Conservation (phyloP, 2,329 filamentous ascomycete genomes). For the Corynespora cassiicola region DNA sequence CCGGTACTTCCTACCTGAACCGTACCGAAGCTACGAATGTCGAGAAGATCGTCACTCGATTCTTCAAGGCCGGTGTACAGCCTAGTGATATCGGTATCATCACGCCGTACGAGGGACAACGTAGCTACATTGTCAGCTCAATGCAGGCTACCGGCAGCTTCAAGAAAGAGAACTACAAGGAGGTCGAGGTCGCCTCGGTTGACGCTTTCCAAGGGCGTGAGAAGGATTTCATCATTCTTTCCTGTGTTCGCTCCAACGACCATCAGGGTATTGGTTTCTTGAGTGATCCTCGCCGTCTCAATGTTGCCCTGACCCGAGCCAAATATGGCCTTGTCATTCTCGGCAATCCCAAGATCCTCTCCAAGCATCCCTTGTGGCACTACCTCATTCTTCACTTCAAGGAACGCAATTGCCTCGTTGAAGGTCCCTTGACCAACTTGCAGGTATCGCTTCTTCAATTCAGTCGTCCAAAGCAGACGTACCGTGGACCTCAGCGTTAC, state of each 20-base stretch:
- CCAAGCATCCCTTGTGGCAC: constrained; percentile 98
- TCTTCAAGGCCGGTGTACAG: constrained; percentile 98
- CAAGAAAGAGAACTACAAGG: constrained; percentile 98
- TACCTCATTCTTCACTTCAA: constrained; percentile 95
- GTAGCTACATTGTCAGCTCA: constrained; percentile 98
- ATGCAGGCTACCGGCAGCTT: constrained; percentile 98
- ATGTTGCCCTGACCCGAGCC: constrained; percentile 94
- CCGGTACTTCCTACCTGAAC: constrained; percentile 97
- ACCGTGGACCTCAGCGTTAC: constrained; percentile 86
- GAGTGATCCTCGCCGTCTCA: constrained; percentile 95
- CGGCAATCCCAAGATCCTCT: constrained; percentile 95
- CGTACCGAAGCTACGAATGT: constrained; percentile 96
- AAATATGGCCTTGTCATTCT: constrained; percentile 97
- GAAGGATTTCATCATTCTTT: constrained; percentile 98
- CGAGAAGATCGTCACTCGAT: constrained; percentile 97
- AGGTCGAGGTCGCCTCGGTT: constrained; percentile 96
- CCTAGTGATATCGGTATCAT: constrained; percentile 95
- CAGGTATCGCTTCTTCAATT: constrained; percentile 96
- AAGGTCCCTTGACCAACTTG: constrained; percentile 93
- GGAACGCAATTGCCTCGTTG: constrained; percentile 92
- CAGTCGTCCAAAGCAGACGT: constrained; percentile 88
- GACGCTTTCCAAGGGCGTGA: constrained; percentile 99
- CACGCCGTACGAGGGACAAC: constrained; percentile 97
- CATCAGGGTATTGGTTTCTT: constrained; percentile 99
- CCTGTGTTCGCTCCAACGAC: constrained; percentile 97